A percentile compares a stretch with the other conserved stretches of the same genome.
Conservation (phyloP, 495 filamentous ascomycete genomes). For the Filosporella fistucella region DNA sequence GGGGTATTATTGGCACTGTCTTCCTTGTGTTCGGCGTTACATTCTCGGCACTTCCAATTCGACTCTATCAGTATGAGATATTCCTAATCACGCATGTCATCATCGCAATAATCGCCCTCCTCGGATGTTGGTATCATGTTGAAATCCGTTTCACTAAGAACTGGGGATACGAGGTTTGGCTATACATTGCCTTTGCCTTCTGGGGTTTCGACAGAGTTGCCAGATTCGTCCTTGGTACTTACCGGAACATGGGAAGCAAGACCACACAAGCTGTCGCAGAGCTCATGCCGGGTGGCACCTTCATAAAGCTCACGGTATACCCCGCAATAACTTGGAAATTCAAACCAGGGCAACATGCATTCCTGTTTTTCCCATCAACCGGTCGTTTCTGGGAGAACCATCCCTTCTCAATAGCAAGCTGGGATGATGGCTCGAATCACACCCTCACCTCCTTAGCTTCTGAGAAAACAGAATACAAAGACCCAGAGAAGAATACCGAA, state of each 20-base stretch:
- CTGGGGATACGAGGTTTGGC: neutral
- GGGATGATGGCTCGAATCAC: neutral
- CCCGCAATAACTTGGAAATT: neutral
- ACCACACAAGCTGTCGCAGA: neutral
- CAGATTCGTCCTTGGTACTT: conserved; percentile 32
- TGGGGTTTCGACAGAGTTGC: conserved; percentile 48
- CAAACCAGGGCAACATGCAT: conserved; percentile 46
- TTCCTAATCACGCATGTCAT: conserved; percentile 49
- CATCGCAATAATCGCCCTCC: neutral
- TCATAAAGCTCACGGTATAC: conserved; percentile 12
- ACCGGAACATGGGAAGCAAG: neutral
- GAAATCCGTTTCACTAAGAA: neutral
- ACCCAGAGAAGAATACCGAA: neutral
- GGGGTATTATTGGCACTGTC: conserved; percentile 35
- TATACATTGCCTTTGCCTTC: conserved; percentile 27
- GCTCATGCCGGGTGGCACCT: conserved; percentile 32
- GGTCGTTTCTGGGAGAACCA: conserved; percentile 54
- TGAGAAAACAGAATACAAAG: neutral
- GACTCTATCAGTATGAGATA: conserved; percentile 45
- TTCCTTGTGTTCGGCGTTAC: conserved; percentile 41
- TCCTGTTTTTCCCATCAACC: conserved; percentile 46
- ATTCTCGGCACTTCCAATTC: conserved; percentile 42
- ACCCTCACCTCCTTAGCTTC: neutral
- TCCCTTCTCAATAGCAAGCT: conserved; percentile 50
- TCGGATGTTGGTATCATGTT: neutral